Conservation (phyloP, 1,284 basidiomycete genomes). For the Rhodotorula sp. region DNA sequence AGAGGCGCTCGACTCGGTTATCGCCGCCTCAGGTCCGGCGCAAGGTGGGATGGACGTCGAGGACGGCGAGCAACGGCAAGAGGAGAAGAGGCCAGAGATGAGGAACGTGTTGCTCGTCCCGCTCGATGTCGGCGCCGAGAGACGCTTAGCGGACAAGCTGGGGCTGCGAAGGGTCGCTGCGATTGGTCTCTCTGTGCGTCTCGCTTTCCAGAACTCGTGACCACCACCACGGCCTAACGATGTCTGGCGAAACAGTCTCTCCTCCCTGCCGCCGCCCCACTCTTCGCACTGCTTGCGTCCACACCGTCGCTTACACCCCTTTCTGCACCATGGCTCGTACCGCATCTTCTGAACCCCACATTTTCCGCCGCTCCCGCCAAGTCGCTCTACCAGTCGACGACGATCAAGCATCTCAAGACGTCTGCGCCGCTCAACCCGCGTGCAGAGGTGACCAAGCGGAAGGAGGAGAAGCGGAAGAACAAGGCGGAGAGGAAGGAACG, state of each 20-base stretch:
- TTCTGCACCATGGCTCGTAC: conserved; percentile 66
- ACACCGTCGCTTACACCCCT: conserved; percentile 56
- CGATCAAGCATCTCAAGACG: conserved; percentile 81
- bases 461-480: conserved; percentile 11
- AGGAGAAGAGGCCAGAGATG: conserved; percentile 6
- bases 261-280: conserved; percentile 2
- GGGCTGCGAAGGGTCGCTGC: conserved; percentile 70
- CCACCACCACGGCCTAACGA: neutral
- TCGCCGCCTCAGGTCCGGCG: neutral
- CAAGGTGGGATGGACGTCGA: conserved; percentile 1
- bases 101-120: conserved; percentile 56
- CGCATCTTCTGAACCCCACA: conserved; percentile 39
- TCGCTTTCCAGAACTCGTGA: neutral
- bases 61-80: neutral
- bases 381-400: conserved; percentile 60
- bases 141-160: conserved; percentile 60
- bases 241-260: conserved; percentile 4
- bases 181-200: conserved; percentile 48
- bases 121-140: conserved; percentile 69
- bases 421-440: conserved; percentile 75
- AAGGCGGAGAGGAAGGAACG: conserved; percentile 4
- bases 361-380: conserved; percentile 51
- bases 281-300: conserved; percentile 12
- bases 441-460: conserved; percentile 43
- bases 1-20: conserved; percentile 19